Base-by-base conservation (phyloP, 2,329 filamentous ascomycete species). In the Lachnellula arida region DNA sequence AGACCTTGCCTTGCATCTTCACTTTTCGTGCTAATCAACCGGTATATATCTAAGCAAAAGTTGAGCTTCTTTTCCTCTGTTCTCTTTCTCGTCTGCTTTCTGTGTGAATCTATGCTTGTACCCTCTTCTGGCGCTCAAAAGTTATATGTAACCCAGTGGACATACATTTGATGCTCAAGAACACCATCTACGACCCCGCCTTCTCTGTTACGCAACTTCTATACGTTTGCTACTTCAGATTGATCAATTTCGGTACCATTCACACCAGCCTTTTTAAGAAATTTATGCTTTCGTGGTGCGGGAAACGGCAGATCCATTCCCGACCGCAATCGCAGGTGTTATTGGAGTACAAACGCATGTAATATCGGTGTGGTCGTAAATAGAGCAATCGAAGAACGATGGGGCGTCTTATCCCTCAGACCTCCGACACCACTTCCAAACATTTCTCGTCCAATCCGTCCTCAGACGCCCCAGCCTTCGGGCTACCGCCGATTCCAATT, bases 391-490 rank as follows among this genome's bases (percentile, higher is more conserved):
- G 46, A 58, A 55, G 46, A 35, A 59, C 53, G 23, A 58, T 62
- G 55, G 53, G 34, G 22, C 57, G 56, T 46, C 56, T 65, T 22
- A 65, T 65, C 15, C 58, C 61, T 46, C 47, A 55, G 39, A 25
- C 37, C 25, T 17, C 32, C 22, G n/a, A 43, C n/a, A 49, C 35
- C n/a, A 52, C 46, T 39, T 52, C 50, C 32, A 28, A 43, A 46
- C 23, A 39, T 35, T 51, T 28, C 5, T 25, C 23, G 14, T n/a
- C 11, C n/a, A 15, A 12, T 25, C 52, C 48, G 32, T 44, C 51
- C 49, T 46, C 46, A 11, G 51, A 51, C 35, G 52, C 53, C 6
- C 55, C 55, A 48, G 28, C 28, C 49, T 48, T 19, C 28, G 34
- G 32, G 23, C 37, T 42, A n/a, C 44, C 37, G 43, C 14, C 46